Conservation (phyloP, 2,329 filamentous ascomycete genomes). For the Karstenula rhodostoma region DNA sequence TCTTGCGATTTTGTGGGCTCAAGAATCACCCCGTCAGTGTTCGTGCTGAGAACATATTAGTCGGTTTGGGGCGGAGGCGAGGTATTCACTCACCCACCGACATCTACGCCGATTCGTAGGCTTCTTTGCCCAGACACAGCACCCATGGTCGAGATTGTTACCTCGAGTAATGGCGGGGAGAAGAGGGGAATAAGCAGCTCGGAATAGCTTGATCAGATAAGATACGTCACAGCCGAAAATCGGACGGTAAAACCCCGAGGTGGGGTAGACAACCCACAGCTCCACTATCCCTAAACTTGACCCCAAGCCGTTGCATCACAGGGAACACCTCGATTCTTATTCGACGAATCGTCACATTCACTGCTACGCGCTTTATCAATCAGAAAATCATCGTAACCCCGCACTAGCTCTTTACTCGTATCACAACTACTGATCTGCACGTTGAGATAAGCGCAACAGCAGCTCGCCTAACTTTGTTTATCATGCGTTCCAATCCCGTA, state of each 20-base stretch:
- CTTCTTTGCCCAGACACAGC: conserved; percentile 21
- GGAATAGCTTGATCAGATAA: conserved; percentile 20
- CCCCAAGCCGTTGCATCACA: neutral
- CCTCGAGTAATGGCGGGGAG: neutral
- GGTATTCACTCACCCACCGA: conserved; percentile 46
- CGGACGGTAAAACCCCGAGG: conserved; percentile 16
- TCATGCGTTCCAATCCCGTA: neutral
- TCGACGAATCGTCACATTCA: neutral
- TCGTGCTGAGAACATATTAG: conserved; percentile 36
- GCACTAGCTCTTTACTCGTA: neutral
- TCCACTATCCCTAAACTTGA: neutral
- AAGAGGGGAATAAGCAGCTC: conserved; percentile 6
- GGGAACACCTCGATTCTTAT: neutral
- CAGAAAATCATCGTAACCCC: conserved; percentile 15
- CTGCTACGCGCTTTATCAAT: conserved; percentile 8
- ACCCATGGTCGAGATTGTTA: neutral
- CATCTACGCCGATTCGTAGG: conserved; percentile 55
- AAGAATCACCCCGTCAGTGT: conserved; percentile 49
- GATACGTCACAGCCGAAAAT: conserved; percentile 11
- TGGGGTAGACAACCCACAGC: neutral
- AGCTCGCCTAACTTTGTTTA: neutral
- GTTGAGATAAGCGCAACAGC: neutral
- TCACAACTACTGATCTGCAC: neutral
- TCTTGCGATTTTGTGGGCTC: conserved; percentile 40
- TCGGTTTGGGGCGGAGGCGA: neutral